phyloP scores from a whole-genome alignment of 148 eudicot species.

The Dysphania ambrosioides region DNA sequence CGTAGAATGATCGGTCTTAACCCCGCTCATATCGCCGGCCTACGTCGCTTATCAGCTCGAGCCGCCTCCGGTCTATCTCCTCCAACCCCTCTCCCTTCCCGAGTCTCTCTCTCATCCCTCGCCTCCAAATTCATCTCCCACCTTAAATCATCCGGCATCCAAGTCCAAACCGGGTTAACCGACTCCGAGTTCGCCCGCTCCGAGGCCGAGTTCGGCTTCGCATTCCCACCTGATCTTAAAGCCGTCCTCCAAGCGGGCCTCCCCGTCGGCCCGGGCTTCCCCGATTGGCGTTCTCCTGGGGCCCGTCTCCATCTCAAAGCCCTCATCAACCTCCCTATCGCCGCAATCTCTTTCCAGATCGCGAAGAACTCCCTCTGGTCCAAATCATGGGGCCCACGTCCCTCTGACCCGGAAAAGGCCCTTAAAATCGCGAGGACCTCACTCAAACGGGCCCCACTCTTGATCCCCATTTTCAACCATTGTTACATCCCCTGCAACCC shows the following conservation, averaged over 20 bases:
- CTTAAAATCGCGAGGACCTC: slow-evolving; percentile 54
- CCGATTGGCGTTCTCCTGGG: slow-evolving; percentile 74
- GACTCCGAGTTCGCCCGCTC: slow-evolving; percentile 66
- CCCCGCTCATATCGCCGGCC: slow-evolving; percentile 82
- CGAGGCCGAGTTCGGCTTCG: slow-evolving; percentile 85
- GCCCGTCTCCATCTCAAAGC: slow-evolving; percentile 60
- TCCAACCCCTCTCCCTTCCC: slow-evolving; percentile 46
- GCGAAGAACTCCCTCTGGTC: slow-evolving; percentile 67
- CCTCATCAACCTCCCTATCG: slow-evolving; percentile 67
- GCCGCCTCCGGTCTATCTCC: slow-evolving; percentile 57
- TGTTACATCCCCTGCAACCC: slow-evolving; percentile 90
- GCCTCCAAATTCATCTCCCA: slow-evolving; percentile 60
- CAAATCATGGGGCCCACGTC: slow-evolving; percentile 74
- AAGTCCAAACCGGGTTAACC: slow-evolving; percentile 64
- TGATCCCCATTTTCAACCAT: slow-evolving; percentile 74
- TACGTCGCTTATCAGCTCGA: slow-evolving; percentile 89
- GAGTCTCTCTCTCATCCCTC: slow-evolving; percentile 59
- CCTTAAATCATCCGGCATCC: slow-evolving; percentile 46
- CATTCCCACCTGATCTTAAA: slow-evolving; percentile 78
- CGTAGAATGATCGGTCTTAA: slow-evolving; percentile 74
- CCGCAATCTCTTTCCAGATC: slow-evolving; percentile 70
- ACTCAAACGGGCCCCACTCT: slow-evolving; percentile 63
- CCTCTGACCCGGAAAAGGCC: slow-evolving; percentile 64
- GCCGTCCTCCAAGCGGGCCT: slow-evolving; percentile 71
- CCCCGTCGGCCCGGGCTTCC: slow-evolving; percentile 84